Base-by-base conservation (phyloP, 305 asterid genomes). In the Fraxinus platypoda region DNA sequence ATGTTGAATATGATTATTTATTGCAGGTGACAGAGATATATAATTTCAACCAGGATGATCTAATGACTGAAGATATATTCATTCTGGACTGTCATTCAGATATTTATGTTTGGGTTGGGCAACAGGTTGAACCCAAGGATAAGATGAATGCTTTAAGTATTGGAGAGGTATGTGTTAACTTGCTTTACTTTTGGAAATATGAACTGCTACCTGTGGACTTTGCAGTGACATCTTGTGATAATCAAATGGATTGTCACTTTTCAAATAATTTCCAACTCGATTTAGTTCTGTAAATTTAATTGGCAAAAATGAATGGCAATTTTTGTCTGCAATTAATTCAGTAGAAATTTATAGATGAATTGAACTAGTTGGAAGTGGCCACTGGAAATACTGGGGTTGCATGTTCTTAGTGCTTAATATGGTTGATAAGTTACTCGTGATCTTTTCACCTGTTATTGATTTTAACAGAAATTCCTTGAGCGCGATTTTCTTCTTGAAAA, bases 31-130 rank as follows among this genome's bases (percentile, higher is more conserved):
- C 86, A 15, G 98, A 95, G 91, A 91, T 95, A 41, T 85, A 90
- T 86, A 93, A 90, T 82, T 95, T 92, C 88, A 84, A 88, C 86
- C 98, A 95, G 92, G 95, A 93, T 78, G 98, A 95, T 88, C 88
- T 95, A 80, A 93, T 94, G 88, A 92, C 98, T 34, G 98, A 95
- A 91, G 98, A 95, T 86, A 89, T 90, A 76, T 88, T 84, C 80
- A 84, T 95, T 85, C 96, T 93, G 31, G 94, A 93, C 82, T 91
- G 93, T 90, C 95, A 90, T 82, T 84, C 92, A 0, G 98, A 93
- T 83, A 84, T 95, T 77, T 90, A 83, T 80, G 89, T 95, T 26
- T 95, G 98, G 98, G 92, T 93, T 6, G 98, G 98, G 71, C 92
- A 88, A 82, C 88, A 90, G 81, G 98, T 97, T 77, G 97, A 91